Evolutionary conservation across 768 basidiomycete genomes (phyloP).

Genomic region (Pleurotus eryngii): DNA sequence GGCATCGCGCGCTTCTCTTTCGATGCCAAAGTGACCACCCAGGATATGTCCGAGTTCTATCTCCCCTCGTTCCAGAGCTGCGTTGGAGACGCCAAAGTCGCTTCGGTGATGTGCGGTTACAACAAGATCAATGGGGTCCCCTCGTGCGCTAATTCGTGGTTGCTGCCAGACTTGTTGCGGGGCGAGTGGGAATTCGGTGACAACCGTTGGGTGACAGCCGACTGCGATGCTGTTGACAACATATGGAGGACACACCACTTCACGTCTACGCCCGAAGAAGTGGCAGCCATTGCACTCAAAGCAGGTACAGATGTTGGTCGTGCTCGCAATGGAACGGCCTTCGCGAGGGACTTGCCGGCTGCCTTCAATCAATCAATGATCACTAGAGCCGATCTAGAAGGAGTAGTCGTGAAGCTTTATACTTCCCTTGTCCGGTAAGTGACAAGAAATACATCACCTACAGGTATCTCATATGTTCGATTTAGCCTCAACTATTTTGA

Average conservation of each 20-base stretch:
- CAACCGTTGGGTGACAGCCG: conserved; percentile 52
- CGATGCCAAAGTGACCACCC: conserved; percentile 49
- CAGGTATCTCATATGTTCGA: neutral
- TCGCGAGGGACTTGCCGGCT: conserved; percentile 38
- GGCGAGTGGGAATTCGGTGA: conserved; percentile 50
- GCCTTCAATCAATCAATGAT: conserved; percentile 49
- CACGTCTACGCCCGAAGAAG: conserved; percentile 39
- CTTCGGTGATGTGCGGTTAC: conserved; percentile 62
- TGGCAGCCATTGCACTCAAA: conserved; percentile 46
- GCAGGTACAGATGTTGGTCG: conserved; percentile 58
- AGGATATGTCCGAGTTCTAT: conserved; percentile 57
- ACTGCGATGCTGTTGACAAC: conserved; percentile 54
- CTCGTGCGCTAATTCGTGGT: conserved; percentile 49
- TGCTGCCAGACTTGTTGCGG: conserved; percentile 49
- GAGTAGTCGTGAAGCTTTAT: conserved; percentile 44
- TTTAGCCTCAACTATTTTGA: conserved; percentile 57
- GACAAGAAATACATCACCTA: too few species aligned
- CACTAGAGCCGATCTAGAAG: conserved; percentile 38
- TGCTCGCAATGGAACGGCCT: conserved; percentile 34
- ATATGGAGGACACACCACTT: conserved; percentile 50
- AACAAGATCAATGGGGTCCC: conserved; percentile 61
- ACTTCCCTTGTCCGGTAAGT: conserved; percentile 50
- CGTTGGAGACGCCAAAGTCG: conserved; percentile 59
- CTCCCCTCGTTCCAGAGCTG: conserved; percentile 54
- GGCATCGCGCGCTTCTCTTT: conserved; percentile 47